A percentile compares a stretch with the other conserved stretches of the same genome.
phyloP scores from a whole-genome alignment of 164 flowering plant species.

The Kalanchoe fedtschenkoi region DNA sequence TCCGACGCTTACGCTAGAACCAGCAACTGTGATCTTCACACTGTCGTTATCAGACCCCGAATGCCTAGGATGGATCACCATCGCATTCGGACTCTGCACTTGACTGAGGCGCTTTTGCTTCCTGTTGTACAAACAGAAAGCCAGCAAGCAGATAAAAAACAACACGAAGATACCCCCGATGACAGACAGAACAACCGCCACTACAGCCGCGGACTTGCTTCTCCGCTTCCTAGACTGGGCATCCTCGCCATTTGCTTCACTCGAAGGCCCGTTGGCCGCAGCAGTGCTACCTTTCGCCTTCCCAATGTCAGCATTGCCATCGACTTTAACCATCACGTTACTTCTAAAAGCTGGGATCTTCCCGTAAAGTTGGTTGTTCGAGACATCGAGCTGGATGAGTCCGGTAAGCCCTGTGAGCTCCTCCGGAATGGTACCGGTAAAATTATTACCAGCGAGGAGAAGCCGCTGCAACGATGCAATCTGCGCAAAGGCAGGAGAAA shows the following conservation, averaged over 20 bases:
- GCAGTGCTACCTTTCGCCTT: conserved; percentile 24
- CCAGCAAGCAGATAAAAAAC: conserved; percentile 24
- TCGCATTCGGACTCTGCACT: conserved; percentile 55
- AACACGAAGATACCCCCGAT: conserved; percentile 34
- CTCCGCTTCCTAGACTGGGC: conserved; percentile 6
- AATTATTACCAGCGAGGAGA: conserved; percentile 45
- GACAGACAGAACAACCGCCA: conserved; percentile 26
- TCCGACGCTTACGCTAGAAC: conserved; percentile 51
- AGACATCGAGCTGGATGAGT: conserved; percentile 37
- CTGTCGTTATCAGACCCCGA: conserved; percentile 64
- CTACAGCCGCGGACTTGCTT: conserved; percentile 12
- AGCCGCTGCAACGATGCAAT: conserved; percentile 39
- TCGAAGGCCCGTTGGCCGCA: conserved; percentile 12
- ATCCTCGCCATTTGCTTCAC: conserved; percentile 1
- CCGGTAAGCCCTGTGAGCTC: conserved; percentile 41
- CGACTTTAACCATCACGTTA: conserved; percentile 26
- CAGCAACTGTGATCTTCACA: conserved; percentile 66
- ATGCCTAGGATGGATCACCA: conserved; percentile 60
- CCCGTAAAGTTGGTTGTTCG: conserved; percentile 47
- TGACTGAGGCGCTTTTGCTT: conserved; percentile 37
- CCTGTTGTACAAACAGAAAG: conserved; percentile 34
- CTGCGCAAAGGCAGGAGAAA: conserved; percentile 38
- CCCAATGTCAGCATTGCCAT: conserved; percentile 44
- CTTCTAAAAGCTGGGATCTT: conserved; percentile 40
- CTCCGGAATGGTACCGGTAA: conserved; percentile 45